These are phyloP conservation scores for Schizochytrium sp. DNA, from an alignment of 108 stramenopile species.

Conservation along the genomic window DNA sequence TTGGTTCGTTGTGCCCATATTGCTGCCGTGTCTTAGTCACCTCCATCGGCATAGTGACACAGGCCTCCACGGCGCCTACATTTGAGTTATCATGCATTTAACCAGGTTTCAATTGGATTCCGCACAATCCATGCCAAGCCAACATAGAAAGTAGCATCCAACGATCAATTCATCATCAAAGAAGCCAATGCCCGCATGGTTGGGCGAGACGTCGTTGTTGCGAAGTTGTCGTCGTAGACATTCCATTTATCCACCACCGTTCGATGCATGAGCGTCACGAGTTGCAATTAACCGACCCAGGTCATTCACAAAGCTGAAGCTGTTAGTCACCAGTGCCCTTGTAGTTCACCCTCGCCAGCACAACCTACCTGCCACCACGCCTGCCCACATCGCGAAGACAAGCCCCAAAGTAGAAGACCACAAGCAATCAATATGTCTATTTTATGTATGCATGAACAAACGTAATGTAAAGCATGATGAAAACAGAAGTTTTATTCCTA, in stretches of 20 bases:
- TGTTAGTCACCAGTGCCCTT: too few species aligned
- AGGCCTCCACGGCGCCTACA: slow-evolving; percentile 24
- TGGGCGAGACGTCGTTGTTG: background rate
- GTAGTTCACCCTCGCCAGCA: too few species aligned
- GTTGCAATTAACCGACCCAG: too few species aligned
- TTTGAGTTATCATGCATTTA: background rate
- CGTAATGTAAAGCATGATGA: too few species aligned
- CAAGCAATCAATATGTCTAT: too few species aligned
- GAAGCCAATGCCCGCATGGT: too few species aligned
- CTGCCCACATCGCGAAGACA: background rate
- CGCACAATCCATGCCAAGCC: background rate
- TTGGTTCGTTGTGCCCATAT: background rate
- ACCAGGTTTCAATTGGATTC: background rate
- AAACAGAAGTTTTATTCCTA: too few species aligned
- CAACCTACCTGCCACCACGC: background rate
- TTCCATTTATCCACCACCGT: background rate
- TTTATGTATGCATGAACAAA: too few species aligned
- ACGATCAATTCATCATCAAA: too few species aligned
- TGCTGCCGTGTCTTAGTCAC: slow-evolving; percentile 39
- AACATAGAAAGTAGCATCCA: too few species aligned
- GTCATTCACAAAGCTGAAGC: too few species aligned
- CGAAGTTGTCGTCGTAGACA: background rate
- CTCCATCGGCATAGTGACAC: slow-evolving; percentile 20
- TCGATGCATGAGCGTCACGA: background rate
- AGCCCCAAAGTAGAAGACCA: too few species aligned